Percentiles rank a stretch among this genome's conserved stretches.
These are phyloP conservation scores for Saccharum officinarum DNA, from an alignment of 176 grass and related monocot genomes.

Conservation along the genomic window DNA sequence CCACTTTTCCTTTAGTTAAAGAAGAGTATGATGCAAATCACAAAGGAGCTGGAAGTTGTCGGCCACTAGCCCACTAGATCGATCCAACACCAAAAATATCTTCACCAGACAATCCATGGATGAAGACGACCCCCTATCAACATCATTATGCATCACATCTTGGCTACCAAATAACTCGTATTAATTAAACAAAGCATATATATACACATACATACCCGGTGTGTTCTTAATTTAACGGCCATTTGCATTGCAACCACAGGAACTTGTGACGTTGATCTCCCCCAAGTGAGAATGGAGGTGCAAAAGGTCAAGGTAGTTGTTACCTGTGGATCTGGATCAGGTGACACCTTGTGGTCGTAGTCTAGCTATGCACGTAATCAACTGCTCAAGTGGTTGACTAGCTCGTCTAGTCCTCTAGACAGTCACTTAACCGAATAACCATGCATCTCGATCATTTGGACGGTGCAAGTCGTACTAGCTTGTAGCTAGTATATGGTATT, in stretches of 20 bases:
- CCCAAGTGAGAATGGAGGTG: neutral
- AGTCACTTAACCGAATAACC: neutral
- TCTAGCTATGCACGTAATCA: neutral
- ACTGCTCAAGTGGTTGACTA: neutral
- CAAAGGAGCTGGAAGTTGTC: neutral
- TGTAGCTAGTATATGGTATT: neutral
- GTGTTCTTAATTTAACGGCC: neutral
- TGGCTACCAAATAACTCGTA: neutral
- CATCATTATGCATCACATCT: neutral
- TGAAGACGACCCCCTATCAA: neutral
- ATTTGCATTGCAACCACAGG: neutral
- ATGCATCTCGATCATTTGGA: neutral
- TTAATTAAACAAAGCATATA: neutral
- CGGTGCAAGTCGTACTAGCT: neutral
- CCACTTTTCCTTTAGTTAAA: neutral
- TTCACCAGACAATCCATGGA: neutral
- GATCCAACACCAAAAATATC: conserved; percentile 10
- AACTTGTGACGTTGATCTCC: neutral
- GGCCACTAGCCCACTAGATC: conserved; percentile 25
- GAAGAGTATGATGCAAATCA: conserved; percentile 2
- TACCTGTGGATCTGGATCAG: conserved; percentile 5
- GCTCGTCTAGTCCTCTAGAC: neutral
- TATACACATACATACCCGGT: neutral
- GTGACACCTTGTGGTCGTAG: neutral
- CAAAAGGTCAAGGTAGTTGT: neutral